phyloP scores from a whole-genome alignment of 2,329 filamentous ascomycete genomes.

The Trichoderma sp. region DNA sequence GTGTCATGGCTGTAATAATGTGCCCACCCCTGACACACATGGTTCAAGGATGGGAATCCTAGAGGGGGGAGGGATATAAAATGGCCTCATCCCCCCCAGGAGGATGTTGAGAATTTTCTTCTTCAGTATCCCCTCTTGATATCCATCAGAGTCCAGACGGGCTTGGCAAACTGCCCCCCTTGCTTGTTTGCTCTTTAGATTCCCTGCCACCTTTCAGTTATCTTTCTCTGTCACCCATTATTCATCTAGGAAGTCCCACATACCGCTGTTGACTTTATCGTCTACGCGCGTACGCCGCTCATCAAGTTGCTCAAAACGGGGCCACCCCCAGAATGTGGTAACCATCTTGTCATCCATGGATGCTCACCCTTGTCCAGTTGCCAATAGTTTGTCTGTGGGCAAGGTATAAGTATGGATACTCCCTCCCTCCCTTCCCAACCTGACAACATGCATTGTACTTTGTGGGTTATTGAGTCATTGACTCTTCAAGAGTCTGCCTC shows the following conservation, averaged over 20 bases:
- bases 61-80: neutral
- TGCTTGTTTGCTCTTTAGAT: neutral
- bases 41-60: neutral
- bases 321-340: neutral
- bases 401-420: neutral
- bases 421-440: neutral
- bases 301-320: neutral
- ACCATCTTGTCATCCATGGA: neutral
- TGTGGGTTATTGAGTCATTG: neutral
- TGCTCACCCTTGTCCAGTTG: neutral
- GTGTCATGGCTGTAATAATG: neutral
- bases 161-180: neutral
- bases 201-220: neutral
- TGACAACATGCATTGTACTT: neutral
- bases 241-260: neutral
- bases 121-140: neutral
- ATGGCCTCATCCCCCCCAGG: neutral
- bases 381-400: neutral
- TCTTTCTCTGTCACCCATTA: neutral
- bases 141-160: neutral
- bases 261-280: neutral
- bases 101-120: neutral
- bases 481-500: neutral
- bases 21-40: neutral
- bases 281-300: constrained; percentile 5